Evolutionary conservation across 202 grass and related monocot genomes (phyloP).

Genomic region (Carex sylvatica): DNA sequence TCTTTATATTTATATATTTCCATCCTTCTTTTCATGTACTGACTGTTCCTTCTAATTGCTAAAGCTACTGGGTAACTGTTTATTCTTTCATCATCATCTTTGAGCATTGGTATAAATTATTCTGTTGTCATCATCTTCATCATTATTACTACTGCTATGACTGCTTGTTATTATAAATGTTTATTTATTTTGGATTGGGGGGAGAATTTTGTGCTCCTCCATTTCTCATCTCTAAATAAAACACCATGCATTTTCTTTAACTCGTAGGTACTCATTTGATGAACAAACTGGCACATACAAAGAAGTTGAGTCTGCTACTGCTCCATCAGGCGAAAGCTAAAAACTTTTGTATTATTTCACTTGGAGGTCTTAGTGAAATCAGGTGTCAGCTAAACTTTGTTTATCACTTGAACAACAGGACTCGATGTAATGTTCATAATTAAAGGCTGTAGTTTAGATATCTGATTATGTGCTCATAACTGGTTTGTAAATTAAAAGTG

Average conservation of each 20-base stretch:
- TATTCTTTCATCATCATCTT: not conserved
- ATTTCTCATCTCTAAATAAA: not conserved
- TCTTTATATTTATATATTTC: constrained; percentile 9
- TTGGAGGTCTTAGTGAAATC: not conserved
- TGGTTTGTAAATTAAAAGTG: not conserved
- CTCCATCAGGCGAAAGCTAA: constrained; percentile 16
- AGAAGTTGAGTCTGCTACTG: constrained; percentile 38
- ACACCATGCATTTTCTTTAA: not conserved
- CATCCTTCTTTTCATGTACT: not conserved
- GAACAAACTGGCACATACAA: constrained; percentile 74
- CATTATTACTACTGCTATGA: not conserved
- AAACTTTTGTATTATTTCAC: not conserved
- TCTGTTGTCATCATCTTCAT: not conserved
- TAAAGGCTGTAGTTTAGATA: not conserved
- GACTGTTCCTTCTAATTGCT: not conserved
- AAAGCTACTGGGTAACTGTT: not conserved
- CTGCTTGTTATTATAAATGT: constrained; percentile 7
- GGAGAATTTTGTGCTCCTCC: not conserved
- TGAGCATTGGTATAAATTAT: not conserved
- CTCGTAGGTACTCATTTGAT: constrained; percentile 73
- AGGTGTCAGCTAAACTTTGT: not conserved
- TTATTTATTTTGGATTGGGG: not conserved
- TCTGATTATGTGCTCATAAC: not conserved
- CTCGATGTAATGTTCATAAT: not conserved
- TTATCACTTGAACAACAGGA: not conserved